A percentile compares a stretch with the other conserved stretches of the same genome.
These are phyloP conservation scores for Zymoseptoria passerinii DNA, from an alignment of 2,329 filamentous ascomycete genomes.

Conservation along the genomic window DNA sequence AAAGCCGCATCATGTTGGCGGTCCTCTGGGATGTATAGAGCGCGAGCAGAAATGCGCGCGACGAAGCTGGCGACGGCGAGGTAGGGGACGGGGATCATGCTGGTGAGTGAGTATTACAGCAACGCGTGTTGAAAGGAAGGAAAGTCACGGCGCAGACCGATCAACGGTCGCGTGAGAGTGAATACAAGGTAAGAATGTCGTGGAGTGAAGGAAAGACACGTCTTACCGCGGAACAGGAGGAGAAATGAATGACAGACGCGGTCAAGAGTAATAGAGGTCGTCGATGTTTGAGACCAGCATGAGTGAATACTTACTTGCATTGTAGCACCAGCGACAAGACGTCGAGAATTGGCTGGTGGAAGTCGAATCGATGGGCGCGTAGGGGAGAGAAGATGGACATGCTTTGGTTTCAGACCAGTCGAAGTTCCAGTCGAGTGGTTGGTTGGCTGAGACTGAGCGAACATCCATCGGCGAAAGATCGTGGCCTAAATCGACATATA, in stretches of 20 bases:
- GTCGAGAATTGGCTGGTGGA: constrained; percentile 13
- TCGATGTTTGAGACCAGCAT: neutral
- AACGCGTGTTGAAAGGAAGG: constrained; percentile 1
- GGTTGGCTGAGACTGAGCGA: constrained; percentile 10
- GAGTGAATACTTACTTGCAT: neutral
- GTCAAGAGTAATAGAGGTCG: neutral
- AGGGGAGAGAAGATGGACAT: constrained; percentile 15
- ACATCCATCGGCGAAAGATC: neutral
- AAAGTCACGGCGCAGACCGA: constrained; percentile 2
- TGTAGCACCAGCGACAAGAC: constrained; percentile 16
- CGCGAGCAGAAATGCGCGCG: constrained; percentile 9
- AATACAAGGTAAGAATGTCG: neutral
- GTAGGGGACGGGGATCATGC: constrained; percentile 26
- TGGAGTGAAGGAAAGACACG: constrained; percentile 10
- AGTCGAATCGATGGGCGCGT: constrained; percentile 4
- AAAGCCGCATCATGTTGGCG: constrained; percentile 7
- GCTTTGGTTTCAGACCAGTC: constrained; percentile 9
- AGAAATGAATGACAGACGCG: constrained; percentile 8
- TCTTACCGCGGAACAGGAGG: constrained; percentile 12
- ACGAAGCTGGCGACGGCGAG: constrained; percentile 6
- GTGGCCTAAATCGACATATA: no score
- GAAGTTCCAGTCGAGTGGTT: constrained; percentile 7
- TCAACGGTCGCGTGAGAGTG: constrained; percentile 6
- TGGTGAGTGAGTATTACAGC: constrained; percentile 10
- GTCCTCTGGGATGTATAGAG: constrained; percentile 21